These are phyloP conservation scores for Trametes pubescens DNA, from an alignment of 1,284 basidiomycete species.

Conservation along the genomic window DNA sequence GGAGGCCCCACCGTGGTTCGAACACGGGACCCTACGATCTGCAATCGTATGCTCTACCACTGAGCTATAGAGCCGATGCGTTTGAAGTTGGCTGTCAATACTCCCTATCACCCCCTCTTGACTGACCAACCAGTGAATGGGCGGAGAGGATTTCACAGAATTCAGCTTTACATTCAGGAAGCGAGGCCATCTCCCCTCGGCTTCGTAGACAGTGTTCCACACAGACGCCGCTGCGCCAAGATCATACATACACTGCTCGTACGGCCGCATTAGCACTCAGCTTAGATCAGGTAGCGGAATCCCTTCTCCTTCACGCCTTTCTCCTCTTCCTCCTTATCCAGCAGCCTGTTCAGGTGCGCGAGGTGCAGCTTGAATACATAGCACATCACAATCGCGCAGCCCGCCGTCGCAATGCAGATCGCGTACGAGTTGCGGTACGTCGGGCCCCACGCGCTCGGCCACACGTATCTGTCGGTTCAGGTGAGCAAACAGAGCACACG, in stretches of 20 bases:
- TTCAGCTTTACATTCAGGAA: neutral
- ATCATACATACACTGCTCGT: neutral
- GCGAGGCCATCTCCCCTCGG: neutral
- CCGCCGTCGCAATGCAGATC: conserved; percentile 57
- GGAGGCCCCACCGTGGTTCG: conserved; percentile 34
- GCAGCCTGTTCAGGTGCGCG: conserved; percentile 44
- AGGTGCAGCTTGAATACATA: conserved; percentile 55
- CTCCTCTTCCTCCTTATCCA: conserved; percentile 44
- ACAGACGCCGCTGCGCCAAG: neutral
- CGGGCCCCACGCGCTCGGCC: conserved; percentile 51
- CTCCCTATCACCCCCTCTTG: neutral
- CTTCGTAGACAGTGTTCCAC: neutral
- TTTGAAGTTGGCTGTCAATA: neutral
- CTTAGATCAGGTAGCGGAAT: conserved; percentile 37
- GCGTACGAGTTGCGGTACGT: conserved; percentile 54
- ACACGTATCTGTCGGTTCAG: conserved; percentile 44
- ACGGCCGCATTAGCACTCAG: neutral
- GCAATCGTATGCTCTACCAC: conserved; percentile 37
- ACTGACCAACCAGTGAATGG: neutral
- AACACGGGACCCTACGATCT: conserved; percentile 35
- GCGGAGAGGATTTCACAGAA: neutral
- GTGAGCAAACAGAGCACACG: neutral
- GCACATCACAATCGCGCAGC: conserved; percentile 56
- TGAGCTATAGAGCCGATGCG: conserved; percentile 30
- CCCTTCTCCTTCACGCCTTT: conserved; percentile 39